Base-by-base conservation (phyloP, 2,329 filamentous ascomycete genomes). In the Trichoderma afroharzianum region DNA sequence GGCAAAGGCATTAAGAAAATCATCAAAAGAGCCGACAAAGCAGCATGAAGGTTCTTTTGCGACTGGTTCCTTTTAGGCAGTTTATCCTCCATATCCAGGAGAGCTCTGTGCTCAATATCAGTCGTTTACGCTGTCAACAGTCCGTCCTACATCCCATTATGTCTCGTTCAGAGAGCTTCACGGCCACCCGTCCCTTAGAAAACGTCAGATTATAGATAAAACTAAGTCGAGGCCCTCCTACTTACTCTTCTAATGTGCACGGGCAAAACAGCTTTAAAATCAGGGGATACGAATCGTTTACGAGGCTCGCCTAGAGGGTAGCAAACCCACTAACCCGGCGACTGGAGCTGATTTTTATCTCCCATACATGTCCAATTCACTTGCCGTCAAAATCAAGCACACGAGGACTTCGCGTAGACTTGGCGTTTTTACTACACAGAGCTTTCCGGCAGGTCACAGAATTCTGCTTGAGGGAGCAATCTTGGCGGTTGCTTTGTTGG, bases 391-490 rank as follows among this genome's bases (percentile, higher is more conserved):
- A 1, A 70, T 78, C 33, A 30, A 15, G 7, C 2, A 73, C 1
- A 76, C 75, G 1, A 3, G 14, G 1, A 71, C 53, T 3, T 7
- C 18, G 4, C 73, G 72, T 1, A 68, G 72, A 3, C 33, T 15
- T 6, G 79, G 79, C 11, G 55, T 80, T 7, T 77, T 76, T 66
- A 74, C 76, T 5, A 47, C 1, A 0, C 62, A 6, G 1, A n/a
- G 74, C 6, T 53, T 78, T 11, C 28, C 28, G 4, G n/a, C 11
- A 5, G 24, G 62, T 21, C 30, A 69, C 18, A 64, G 1, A 2
- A 75, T 80, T 30, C 74, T 78, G 12, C 0, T 21, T 14, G 74
- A 80, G 50, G 18, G 3, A 4, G 75, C 76, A 18, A 26, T 66
- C 8, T 32, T 80, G n/a, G n/a, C n/a, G n/a, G n/a, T n/a, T n/a